Base-by-base conservation (phyloP, 352 stramenopile genomes). In the Phytophthora rubi region DNA sequence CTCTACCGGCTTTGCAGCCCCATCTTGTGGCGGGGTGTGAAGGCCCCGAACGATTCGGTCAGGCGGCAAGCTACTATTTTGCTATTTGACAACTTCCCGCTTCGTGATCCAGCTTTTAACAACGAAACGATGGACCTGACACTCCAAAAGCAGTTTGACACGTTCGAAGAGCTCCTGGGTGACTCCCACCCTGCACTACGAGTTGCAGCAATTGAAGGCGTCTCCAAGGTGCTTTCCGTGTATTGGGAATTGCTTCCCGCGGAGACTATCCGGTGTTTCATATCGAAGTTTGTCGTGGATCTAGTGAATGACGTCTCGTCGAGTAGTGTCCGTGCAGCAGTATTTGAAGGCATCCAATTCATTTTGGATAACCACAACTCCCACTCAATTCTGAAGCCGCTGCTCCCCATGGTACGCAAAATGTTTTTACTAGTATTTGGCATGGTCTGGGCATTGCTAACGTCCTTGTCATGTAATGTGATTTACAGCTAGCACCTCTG, bases 351-450 rank as follows among this genome's bases (percentile, higher is more conserved):
- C 39, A 69, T 95, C 30, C 86, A 91, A 47, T 92, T 95, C 60
- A 91, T 96, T 53, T 75, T 96, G 45, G 86, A 96, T 68, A 95
- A 95, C 59, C 89, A 96, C 64, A 86, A 94, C 53, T 92, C 87
- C 1, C 89, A 96, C 55, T 77, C 84, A 16, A 89, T 96, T 61
- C 66, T 96, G 37, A 96, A 94, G 76, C 84, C 89, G 12, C 74
- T 96, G 7, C 69, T 96, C 15, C 86, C 88, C 0, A 92, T 94
- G 86, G 88, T 94, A 80, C 66, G 73, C 10, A 32, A 53, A 21
- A 47, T 26, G 49, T 35, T 39, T 49, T 48, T 13, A 21, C 18
- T 21, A 21, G 18, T 21, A 47, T 3, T 4, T 44, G 8, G 15
- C 21, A 59, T 55, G 16, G 4, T 26, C 39, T 9, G 23, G 65